These are phyloP conservation scores for Suillus clintonianus DNA, from an alignment of 768 basidiomycete genomes.

Conservation along the genomic window DNA sequence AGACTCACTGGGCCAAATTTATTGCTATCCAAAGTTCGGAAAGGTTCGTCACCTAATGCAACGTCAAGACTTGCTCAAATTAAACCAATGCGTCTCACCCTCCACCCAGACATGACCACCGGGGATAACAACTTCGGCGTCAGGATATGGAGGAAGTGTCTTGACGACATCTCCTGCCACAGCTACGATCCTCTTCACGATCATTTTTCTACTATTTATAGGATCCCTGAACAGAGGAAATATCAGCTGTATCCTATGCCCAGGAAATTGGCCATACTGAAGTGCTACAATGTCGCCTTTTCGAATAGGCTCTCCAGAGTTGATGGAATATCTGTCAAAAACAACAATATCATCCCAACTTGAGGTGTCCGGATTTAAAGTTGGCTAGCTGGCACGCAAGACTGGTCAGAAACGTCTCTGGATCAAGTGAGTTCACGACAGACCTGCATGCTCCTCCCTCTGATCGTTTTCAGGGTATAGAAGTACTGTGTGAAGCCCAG, in stretches of 20 bases:
- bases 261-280: constrained; percentile 38
- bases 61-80: not conserved
- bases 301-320: constrained; percentile 35
- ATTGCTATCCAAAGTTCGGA: constrained; percentile 72
- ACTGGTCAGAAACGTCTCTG: not conserved
- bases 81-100: constrained; percentile 42
- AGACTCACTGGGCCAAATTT: constrained; percentile 64
- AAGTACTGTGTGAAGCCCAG: constrained; percentile 51
- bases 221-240: constrained; percentile 52
- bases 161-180: constrained; percentile 62
- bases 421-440: constrained; percentile 10
- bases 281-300: constrained; percentile 71
- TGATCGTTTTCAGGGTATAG: constrained; percentile 54
- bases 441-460: constrained; percentile 78
- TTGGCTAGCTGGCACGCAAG: constrained; percentile 54
- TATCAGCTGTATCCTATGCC: not conserved
- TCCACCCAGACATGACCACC: constrained; percentile 75
- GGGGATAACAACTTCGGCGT: constrained; percentile 54
- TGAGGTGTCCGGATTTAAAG: constrained; percentile 73
- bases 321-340: constrained; percentile 55
- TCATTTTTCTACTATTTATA: constrained; percentile 46
- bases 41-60: constrained; percentile 62
- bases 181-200: constrained; percentile 70
- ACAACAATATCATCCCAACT: constrained; percentile 59
- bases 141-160: constrained; percentile 70